Conservation (phyloP, 345 rosid genomes). For the Raphanus sativus region DNA sequence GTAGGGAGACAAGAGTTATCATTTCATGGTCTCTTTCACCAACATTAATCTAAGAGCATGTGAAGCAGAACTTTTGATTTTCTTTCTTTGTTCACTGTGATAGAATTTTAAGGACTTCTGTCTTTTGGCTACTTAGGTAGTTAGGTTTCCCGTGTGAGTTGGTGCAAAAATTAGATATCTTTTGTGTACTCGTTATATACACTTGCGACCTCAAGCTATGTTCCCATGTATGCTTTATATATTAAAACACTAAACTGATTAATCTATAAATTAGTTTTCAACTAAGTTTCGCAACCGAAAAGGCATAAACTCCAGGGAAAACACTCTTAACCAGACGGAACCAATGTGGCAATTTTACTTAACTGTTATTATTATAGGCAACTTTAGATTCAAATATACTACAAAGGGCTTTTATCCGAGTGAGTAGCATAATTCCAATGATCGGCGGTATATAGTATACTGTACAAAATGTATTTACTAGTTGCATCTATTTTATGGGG, state of each 20-base stretch:
- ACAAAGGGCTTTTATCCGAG: neutral
- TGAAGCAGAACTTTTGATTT: slow-evolving; percentile 1
- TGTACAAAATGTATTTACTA: neutral
- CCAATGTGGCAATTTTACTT: neutral
- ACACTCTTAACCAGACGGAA: neutral
- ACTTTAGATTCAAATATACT: neutral
- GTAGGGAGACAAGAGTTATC: slow-evolving; percentile 37
- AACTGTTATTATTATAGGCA: neutral
- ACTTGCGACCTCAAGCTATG: neutral
- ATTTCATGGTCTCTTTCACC: slow-evolving; percentile 40
- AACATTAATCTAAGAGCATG: slow-evolving; percentile 33
- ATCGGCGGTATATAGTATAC: neutral
- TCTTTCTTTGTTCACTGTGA: neutral
- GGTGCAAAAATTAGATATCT: neutral
- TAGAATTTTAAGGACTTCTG: neutral
- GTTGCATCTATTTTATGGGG: neutral
- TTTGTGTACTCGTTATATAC: neutral
- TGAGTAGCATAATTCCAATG: neutral
- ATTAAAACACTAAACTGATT: neutral
- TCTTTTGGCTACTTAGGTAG: neutral
- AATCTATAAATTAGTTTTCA: neutral
- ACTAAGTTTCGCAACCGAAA: neutral
- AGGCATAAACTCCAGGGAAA: neutral
- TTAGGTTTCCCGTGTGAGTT: neutral
- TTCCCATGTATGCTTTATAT: neutral